A percentile compares a stretch with the other conserved stretches of the same genome.
Evolutionary conservation across 345 rosid genomes (phyloP).

Genomic region (Draba incana): DNA sequence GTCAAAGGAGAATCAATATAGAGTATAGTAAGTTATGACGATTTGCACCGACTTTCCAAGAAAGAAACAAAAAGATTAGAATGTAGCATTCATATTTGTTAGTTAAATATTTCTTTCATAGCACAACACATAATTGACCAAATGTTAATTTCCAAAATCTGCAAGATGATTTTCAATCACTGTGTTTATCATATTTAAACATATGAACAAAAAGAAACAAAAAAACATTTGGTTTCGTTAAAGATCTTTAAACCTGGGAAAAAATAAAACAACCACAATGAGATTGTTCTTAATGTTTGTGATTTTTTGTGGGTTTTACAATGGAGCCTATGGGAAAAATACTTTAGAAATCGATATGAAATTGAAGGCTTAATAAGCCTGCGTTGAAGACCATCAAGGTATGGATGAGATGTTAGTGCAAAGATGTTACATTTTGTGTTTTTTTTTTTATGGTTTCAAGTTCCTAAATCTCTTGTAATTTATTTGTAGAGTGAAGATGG

Average conservation of each 20-base stretch:
- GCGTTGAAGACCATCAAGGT: conserved; percentile 50
- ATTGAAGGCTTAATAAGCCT: conserved; percentile 55
- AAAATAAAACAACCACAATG: conserved; percentile 9
- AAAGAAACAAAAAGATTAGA: no score
- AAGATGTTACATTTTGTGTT: not conserved
- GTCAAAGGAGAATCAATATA: no score
- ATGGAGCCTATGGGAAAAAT: conserved; percentile 11
- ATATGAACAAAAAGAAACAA: no score
- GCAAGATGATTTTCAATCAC: not conserved
- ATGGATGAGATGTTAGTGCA: not conserved
- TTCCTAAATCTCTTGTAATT: not conserved
- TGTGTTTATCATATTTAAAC: not conserved
- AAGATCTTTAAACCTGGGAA: not conserved
- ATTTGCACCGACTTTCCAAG: no score
- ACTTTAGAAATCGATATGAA: conserved; percentile 40
- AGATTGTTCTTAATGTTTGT: conserved; percentile 17
- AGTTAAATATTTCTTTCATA: not conserved
- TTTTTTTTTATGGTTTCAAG: not conserved
- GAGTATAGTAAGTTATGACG: no score
- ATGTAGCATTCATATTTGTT: conserved; percentile 3
- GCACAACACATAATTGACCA: conserved; percentile 13
- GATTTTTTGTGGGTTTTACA: conserved; percentile 23
- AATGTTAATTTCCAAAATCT: not conserved
- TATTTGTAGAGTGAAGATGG: conserved; percentile 56
- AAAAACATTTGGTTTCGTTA: not conserved